Percentiles rank a stretch among this genome's conserved stretches.
phyloP scores from a whole-genome alignment of 2,329 filamentous ascomycete species.

The Metarhizium humberi region DNA sequence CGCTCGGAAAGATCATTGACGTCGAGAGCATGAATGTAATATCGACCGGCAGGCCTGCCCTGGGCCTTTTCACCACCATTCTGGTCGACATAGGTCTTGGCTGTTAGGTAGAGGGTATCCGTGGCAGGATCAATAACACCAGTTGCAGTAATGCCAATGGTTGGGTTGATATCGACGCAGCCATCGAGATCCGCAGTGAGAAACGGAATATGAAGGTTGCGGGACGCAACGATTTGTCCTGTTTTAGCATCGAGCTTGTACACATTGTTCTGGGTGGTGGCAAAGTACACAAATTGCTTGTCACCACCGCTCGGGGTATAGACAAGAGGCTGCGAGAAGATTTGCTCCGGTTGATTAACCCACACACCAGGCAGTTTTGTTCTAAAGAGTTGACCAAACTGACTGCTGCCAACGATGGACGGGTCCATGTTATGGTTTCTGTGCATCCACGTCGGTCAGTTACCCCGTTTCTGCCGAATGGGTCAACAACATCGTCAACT shows the following conservation, averaged over 20 bases:
- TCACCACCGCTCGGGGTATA: constrained; percentile 37
- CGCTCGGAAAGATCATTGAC: constrained; percentile 27
- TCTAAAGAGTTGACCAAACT: constrained; percentile 47
- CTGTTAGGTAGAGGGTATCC: constrained; percentile 33
- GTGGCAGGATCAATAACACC: constrained; percentile 35
- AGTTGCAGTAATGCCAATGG: constrained; percentile 35
- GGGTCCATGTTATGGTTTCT: constrained; percentile 56
- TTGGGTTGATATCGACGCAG: constrained; percentile 39
- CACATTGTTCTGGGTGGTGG: constrained; percentile 49
- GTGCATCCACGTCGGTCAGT: not conserved
- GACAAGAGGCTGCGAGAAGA: constrained; percentile 40
- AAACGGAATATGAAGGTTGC: constrained; percentile 41
- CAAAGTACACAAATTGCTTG: constrained; percentile 44
- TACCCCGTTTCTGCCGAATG: not conserved
- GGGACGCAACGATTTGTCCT: constrained; percentile 36
- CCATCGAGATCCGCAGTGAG: constrained; percentile 36
- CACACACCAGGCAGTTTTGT: constrained; percentile 43
- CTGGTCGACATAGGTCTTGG: constrained; percentile 32
- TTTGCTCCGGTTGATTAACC: constrained; percentile 37
- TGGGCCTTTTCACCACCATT: constrained; percentile 18
- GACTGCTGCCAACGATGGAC: constrained; percentile 41
- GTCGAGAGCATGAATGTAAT: constrained; percentile 28
- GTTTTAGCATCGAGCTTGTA: constrained; percentile 48
- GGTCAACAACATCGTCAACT: constrained; percentile 11
- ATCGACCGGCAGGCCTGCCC: constrained; percentile 23